phyloP scores from a whole-genome alignment of 257 asterid species.

The Plectranthus barbatus region DNA sequence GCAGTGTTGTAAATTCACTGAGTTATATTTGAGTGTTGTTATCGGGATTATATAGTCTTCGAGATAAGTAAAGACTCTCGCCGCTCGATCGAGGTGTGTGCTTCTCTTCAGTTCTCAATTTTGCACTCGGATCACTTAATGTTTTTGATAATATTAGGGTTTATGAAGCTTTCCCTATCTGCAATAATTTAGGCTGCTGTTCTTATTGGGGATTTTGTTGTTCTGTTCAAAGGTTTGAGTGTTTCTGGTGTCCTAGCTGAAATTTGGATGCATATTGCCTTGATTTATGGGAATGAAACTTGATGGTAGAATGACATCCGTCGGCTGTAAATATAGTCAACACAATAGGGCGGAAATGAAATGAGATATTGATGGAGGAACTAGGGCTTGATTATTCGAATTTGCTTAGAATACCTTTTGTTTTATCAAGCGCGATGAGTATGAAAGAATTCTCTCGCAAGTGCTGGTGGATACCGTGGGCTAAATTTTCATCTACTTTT shows the following conservation, averaged over 20 bases:
- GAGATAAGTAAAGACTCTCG: constrained; percentile 24
- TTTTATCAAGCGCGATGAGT: neutral
- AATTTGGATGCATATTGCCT: neutral
- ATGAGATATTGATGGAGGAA: constrained; percentile 2
- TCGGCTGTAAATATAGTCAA: constrained; percentile 1
- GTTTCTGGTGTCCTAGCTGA: neutral
- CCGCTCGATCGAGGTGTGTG: constrained; percentile 45
- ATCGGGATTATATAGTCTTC: constrained; percentile 20
- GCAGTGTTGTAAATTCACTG: constrained; percentile 13
- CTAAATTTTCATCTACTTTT: neutral
- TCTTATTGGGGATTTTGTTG: neutral
- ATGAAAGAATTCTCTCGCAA: neutral
- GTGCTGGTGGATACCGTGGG: neutral
- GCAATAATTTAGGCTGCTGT: neutral
- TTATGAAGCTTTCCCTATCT: neutral
- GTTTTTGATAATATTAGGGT: constrained; percentile 4
- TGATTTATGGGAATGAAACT: neutral
- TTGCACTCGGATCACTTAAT: constrained; percentile 18
- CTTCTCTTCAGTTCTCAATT: constrained; percentile 10
- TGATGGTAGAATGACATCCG: neutral
- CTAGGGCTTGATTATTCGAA: constrained; percentile 5
- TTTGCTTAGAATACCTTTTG: neutral
- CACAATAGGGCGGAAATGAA: neutral
- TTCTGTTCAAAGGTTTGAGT: neutral
- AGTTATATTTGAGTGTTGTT: constrained; percentile 2